phyloP scores from a whole-genome alignment of 169 alveolate genomes.

The Blepharisma undulans region DNA sequence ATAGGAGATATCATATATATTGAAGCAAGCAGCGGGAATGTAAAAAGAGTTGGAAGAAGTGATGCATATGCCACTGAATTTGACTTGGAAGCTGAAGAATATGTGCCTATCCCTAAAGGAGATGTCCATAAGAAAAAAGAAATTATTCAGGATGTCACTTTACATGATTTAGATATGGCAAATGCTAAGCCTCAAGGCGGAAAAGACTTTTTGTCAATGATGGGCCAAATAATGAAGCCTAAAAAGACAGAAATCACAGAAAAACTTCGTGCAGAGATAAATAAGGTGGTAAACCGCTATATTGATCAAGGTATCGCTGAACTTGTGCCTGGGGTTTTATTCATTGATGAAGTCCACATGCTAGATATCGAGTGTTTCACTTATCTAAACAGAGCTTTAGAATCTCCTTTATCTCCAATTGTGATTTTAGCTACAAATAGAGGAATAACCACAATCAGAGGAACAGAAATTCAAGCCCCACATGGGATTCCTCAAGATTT shows the following conservation, averaged over 20 bases:
- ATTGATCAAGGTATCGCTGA: slow-evolving; percentile 99
- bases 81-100: slow-evolving; percentile 99
- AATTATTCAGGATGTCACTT: slow-evolving; percentile 98
- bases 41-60: slow-evolving; percentile 97
- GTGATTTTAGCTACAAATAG: slow-evolving; percentile 98
- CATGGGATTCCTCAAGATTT: slow-evolving; percentile 99
- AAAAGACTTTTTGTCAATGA: slow-evolving; percentile 94
- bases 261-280: slow-evolving; percentile 96
- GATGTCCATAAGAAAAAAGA: slow-evolving; percentile 99
- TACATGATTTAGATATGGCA: slow-evolving; percentile 99
- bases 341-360: slow-evolving; percentile 99
- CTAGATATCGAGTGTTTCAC: slow-evolving; percentile 99
- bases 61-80: slow-evolving; percentile 97
- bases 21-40: slow-evolving; percentile 96
- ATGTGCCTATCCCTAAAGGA: slow-evolving; percentile 99
- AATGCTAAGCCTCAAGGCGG: slow-evolving; percentile 99
- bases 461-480: slow-evolving; percentile 97
- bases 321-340: slow-evolving; percentile 98
- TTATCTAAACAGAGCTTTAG: slow-evolving; percentile 97
- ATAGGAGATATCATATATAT: slow-evolving; percentile 97
- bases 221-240: slow-evolving; percentile 96
- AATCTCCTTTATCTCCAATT: slow-evolving; percentile 97
- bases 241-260: slow-evolving; percentile 99
- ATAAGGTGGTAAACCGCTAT: slow-evolving; percentile 97
- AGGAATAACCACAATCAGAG: slow-evolving; percentile 94